Percentiles rank a stretch among this genome's conserved stretches.
Evolutionary conservation across 1,139 yeast genomes (phyloP).

Genomic region (Geotrichum fermentans): DNA sequence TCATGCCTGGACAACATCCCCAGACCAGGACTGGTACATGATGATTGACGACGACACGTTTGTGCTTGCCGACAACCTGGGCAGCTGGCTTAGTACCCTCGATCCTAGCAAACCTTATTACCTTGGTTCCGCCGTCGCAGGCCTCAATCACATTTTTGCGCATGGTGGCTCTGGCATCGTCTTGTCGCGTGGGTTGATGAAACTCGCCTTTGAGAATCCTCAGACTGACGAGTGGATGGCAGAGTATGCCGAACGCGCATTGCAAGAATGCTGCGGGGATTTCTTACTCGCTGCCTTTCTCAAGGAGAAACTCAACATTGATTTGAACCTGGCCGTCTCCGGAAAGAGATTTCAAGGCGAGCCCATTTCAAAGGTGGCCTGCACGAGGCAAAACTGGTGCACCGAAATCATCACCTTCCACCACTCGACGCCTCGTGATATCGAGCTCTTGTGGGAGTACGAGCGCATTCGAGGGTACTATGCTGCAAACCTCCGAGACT

Average conservation of each 20-base stretch:
- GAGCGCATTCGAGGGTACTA: constrained; percentile 30
- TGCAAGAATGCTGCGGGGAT: constrained; percentile 38
- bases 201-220: constrained; percentile 24
- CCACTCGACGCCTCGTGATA: constrained; percentile 34
- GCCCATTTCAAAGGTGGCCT: constrained; percentile 26
- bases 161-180: constrained; percentile 36
- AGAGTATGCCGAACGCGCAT: constrained; percentile 30
- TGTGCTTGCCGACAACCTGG: constrained; percentile 32
- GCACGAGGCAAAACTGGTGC: constrained; percentile 33
- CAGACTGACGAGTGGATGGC: constrained; percentile 25
- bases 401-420: constrained; percentile 36
- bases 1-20: constrained; percentile 35
- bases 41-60: constrained; percentile 40
- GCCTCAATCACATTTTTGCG: constrained; percentile 32
- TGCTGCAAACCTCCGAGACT: constrained; percentile 3
- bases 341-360: constrained; percentile 36
- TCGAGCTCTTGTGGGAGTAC: constrained; percentile 38
- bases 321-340: constrained; percentile 25
- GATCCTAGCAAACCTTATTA: constrained; percentile 33
- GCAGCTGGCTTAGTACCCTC: constrained; percentile 28
- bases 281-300: constrained; percentile 34
- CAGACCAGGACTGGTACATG: constrained; percentile 37
- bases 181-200: constrained; percentile 19
- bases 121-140: constrained; percentile 27
- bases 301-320: constrained; percentile 25